These are phyloP conservation scores for Gliomastix tumulicola DNA, from an alignment of 2,329 filamentous ascomycete species.

Conservation along the genomic window DNA sequence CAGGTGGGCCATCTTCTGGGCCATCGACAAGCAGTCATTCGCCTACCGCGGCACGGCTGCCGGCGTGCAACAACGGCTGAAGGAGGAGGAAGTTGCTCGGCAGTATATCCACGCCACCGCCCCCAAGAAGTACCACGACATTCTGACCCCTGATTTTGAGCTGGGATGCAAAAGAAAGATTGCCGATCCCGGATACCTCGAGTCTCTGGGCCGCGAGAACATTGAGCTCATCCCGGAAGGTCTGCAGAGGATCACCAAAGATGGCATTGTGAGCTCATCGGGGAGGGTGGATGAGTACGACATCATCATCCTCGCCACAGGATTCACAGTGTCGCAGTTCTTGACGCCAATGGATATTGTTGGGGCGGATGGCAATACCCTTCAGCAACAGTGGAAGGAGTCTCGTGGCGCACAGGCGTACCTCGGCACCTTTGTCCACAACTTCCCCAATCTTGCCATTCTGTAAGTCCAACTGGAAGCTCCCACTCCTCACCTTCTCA, in stretches of 20 bases:
- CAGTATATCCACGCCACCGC: slow-evolving; percentile 23
- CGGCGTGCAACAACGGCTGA: neutral
- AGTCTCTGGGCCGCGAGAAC: slow-evolving; percentile 12
- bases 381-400: slow-evolving; percentile 16
- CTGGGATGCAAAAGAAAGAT: slow-evolving; percentile 3
- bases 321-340: slow-evolving; percentile 15
- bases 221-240: slow-evolving; percentile 15
- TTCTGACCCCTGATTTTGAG: neutral
- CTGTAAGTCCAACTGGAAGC: neutral
- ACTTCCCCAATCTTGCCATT: slow-evolving; percentile 15
- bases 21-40: slow-evolving; percentile 7
- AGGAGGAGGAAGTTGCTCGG: neutral
- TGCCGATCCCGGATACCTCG: slow-evolving; percentile 14
- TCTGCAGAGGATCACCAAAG: slow-evolving; percentile 16
- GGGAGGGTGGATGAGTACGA: slow-evolving; percentile 7
- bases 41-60: neutral
- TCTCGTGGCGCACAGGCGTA: slow-evolving; percentile 18
- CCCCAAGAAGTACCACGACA: neutral
- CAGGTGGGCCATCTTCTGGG: slow-evolving; percentile 9
- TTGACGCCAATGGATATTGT: slow-evolving; percentile 16
- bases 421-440: slow-evolving; percentile 17
- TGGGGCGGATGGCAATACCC: slow-evolving; percentile 20
- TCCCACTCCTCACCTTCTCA: too few species aligned
- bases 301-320: slow-evolving; percentile 16
- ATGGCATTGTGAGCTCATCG: slow-evolving; percentile 21